Base-by-base conservation (phyloP, 1,284 basidiomycete genomes). In the Cutaneotrichosporon sp. region DNA sequence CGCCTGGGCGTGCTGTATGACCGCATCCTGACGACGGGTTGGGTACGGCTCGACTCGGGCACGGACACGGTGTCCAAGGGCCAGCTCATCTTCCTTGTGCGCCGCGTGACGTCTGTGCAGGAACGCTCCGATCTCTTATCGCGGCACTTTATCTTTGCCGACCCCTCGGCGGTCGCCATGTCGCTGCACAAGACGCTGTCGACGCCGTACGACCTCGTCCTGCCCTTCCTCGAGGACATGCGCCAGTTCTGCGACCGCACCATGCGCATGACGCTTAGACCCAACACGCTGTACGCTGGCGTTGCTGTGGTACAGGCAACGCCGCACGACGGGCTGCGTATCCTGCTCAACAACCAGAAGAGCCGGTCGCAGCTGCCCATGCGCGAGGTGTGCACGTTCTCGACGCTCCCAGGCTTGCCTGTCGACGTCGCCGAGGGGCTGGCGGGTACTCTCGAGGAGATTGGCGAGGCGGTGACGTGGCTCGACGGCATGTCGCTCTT, bases 1-100 rank as follows among this genome's bases (percentile, higher is more conserved):
- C 59, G 67, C 13, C 58, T 77, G 10, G 77, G 77, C 15, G 76
- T 78, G 0, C 52, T 78, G 20, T 77, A 74, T 55, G 77, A 78
- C 57, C 71, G 69, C 48, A 76, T 78, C 43, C 59, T 77, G 38
- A 76, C 76, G 3, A 77, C 76, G 23, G 76, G 76, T 18, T 72
- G 72, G 64, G 73, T 74, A 45, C 64, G 65, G 42, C 55, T 73
- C 15, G 46, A 54, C 45, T 63, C 65, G 52, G 60, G 61, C 38
- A 65, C 59, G 22, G 72, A 74, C 54, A 75, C 70, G 2, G 71
- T 77, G 9, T 72, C 75, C 4, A 77, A 76, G 59, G 76, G 76
- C 15, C 77, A 77, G 60, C 62, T 78, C 47, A 71, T 77, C 54
- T 73, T 77, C 55, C 67, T 78, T 12, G 72, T 76, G 4, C 71